phyloP scores from a whole-genome alignment of 768 basidiomycete genomes.

The Russula sp. region DNA sequence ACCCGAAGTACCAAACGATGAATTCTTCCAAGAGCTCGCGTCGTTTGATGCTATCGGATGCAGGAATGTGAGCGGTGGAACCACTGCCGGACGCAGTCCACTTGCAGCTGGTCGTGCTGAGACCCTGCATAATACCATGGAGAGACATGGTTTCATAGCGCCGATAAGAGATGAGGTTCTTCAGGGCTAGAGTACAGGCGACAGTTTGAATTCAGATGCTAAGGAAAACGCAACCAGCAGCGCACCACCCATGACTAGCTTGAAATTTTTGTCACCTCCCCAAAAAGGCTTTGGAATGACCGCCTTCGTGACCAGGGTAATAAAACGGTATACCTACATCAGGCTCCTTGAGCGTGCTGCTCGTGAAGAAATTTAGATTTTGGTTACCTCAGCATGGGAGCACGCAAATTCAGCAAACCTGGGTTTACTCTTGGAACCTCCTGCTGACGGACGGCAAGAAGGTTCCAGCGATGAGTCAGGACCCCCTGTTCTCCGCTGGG shows the following conservation, averaged over 20 bases:
- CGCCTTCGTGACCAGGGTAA: constrained; percentile 51
- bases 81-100: constrained; percentile 59
- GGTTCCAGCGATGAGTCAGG: constrained; percentile 46
- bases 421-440: constrained; percentile 46
- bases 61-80: constrained; percentile 41
- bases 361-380: neutral
- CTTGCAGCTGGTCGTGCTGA: constrained; percentile 67
- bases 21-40: constrained; percentile 83
- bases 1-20: constrained; percentile 91
- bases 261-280: constrained; percentile 66
- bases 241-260: constrained; percentile 50
- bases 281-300: constrained; percentile 75
- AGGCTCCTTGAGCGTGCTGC: neutral
- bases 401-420: constrained; percentile 77
- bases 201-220: neutral
- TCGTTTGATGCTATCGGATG: constrained; percentile 68
- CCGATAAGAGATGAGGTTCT: constrained; percentile 64
- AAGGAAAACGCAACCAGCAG: neutral
- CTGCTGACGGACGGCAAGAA: constrained; percentile 45
- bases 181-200: constrained; percentile 47
- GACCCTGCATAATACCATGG: constrained; percentile 70
- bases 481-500: constrained; percentile 41
- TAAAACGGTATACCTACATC: constrained; percentile 64
- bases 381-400: constrained; percentile 51
- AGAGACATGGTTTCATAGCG: constrained; percentile 79